These are phyloP conservation scores for Rhodotorula mucilaginosa DNA, from an alignment of 1,284 basidiomycete species.

Conservation along the genomic window DNA sequence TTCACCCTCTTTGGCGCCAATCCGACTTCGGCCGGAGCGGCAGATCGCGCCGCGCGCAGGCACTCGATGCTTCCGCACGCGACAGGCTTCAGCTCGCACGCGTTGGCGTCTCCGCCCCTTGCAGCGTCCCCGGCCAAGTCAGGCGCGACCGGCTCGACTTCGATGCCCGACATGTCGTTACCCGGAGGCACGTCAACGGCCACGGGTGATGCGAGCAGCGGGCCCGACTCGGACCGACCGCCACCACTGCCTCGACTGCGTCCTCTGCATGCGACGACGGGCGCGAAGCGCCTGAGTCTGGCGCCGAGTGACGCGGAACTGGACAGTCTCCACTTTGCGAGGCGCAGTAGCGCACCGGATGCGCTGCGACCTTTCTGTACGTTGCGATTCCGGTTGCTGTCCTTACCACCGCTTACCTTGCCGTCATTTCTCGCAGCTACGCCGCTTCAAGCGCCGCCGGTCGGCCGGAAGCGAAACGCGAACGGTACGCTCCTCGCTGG, in stretches of 20 bases:
- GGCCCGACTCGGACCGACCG: neutral
- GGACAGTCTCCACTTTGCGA: neutral
- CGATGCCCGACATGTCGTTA: constrained; percentile 30
- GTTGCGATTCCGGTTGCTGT: neutral
- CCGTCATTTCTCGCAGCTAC: neutral
- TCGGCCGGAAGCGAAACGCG: constrained; percentile 41
- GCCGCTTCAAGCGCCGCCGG: neutral
- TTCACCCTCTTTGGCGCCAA: constrained; percentile 31
- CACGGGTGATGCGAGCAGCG: neutral
- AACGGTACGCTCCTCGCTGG: constrained; percentile 42
- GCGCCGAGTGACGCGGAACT: neutral
- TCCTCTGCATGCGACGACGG: constrained; percentile 8
- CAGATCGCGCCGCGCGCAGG: neutral
- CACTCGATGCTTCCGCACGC: constrained; percentile 31
- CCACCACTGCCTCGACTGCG: constrained; percentile 17
- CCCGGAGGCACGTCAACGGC: neutral
- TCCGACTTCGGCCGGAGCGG: neutral
- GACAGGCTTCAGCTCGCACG: constrained; percentile 18
- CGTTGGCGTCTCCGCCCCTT: neutral
- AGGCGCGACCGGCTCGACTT: constrained; percentile 8
- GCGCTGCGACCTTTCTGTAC: neutral
- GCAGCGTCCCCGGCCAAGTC: neutral
- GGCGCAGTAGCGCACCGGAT: neutral
- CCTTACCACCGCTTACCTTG: no score
- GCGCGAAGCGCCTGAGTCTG: constrained; percentile 6